These are phyloP conservation scores for Pelargonium australe DNA, from an alignment of 441 rosid genomes.

Conservation along the genomic window DNA sequence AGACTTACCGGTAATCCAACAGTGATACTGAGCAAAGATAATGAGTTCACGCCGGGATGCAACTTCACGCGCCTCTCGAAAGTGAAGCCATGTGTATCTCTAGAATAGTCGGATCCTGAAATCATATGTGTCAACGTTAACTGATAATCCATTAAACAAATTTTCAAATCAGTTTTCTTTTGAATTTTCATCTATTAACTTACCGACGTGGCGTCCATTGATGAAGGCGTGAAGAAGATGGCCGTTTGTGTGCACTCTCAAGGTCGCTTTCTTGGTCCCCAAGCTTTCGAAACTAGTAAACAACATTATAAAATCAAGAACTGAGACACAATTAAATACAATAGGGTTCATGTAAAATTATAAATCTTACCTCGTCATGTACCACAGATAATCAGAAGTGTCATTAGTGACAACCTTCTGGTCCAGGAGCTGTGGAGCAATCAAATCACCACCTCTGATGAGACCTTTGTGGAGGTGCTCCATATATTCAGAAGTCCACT, in stretches of 20 bases:
- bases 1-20: slow-evolving; percentile 37
- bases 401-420: slow-evolving; percentile 23
- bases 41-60: slow-evolving; percentile 29
- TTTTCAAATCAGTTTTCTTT: no score
- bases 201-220: slow-evolving; percentile 20
- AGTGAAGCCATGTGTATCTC: slow-evolving; percentile 18
- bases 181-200: not conserved
- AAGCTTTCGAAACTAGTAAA: not conserved
- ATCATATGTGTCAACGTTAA: no score
- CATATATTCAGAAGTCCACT: slow-evolving; percentile 20
- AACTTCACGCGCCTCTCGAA: slow-evolving; percentile 28
- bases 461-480: slow-evolving; percentile 7
- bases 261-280: slow-evolving; percentile 1
- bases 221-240: slow-evolving; percentile 25
- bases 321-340: no score
- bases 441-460: slow-evolving; percentile 8
- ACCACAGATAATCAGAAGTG: slow-evolving; percentile 32
- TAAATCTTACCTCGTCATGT: slow-evolving; percentile 28
- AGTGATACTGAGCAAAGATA: slow-evolving; percentile 44
- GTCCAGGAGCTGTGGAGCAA: slow-evolving; percentile 17
- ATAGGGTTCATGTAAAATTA: no score
- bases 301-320: not conserved
- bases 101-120: slow-evolving; percentile 13
- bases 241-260: slow-evolving; percentile 19
- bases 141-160: no score